Conservation (phyloP, 164 flowering plant genomes). For the grape (Vitis vinifera) region ASM3070453v1 NC_081811.1:15606001-15606500, state of each 20-base stretch:
- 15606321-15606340: neutral
- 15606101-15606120: slow-evolving; percentile 26
- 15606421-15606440: slow-evolving; percentile 22
- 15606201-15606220: slow-evolving; percentile 28
- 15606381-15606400: slow-evolving; percentile 10
- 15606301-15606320: neutral
- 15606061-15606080: slow-evolving; percentile 34
- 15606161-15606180: slow-evolving; percentile 10
- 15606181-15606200: slow-evolving; percentile 28
- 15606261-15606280: slow-evolving; percentile 1
- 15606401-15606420: slow-evolving; percentile 12
- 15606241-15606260: slow-evolving; percentile 24
- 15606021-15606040: too few relatives aligned
- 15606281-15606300: slow-evolving; percentile 1
- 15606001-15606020: too few relatives aligned
- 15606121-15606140: slow-evolving; percentile 18
- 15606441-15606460: slow-evolving; percentile 25
- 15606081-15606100: slow-evolving; percentile 26
- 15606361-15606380: slow-evolving; percentile 19
- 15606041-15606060: slow-evolving; percentile 29
- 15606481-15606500: slow-evolving; percentile 19
- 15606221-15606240: slow-evolving; percentile 25
- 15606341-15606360: slow-evolving; percentile 17
- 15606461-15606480: slow-evolving; percentile 9
- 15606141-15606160: slow-evolving; percentile 26